Conservation (phyloP, 192 early-diverging fungal genomes). For the Entomortierella chlamydospora region DNA sequence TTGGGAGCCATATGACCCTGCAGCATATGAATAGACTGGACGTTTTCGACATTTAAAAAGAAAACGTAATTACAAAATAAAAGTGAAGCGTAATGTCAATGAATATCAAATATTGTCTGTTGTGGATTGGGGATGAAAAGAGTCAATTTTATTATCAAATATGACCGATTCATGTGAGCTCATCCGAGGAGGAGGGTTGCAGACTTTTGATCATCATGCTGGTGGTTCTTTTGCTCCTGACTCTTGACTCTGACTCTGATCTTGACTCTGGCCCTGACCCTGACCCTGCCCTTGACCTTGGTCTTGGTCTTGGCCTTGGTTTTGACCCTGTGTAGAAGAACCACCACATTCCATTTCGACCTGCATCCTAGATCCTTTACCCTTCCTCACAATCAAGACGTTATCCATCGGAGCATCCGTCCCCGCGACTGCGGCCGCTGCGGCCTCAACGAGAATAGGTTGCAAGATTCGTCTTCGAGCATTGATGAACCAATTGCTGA, state of each 20-base stretch:
- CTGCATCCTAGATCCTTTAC: conserved; percentile 55
- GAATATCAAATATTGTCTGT: no score
- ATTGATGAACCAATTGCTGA: conserved; percentile 86
- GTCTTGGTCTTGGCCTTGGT: neutral
- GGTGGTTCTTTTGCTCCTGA: neutral
- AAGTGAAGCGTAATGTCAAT: neutral
- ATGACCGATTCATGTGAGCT: no score
- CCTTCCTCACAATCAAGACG: conserved; percentile 52
- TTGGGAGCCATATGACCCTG: conserved; percentile 49
- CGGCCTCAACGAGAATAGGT: conserved; percentile 43
- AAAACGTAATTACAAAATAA: neutral
- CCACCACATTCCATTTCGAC: conserved; percentile 43
- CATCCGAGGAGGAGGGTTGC: no score
- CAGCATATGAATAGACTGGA: conserved; percentile 31
- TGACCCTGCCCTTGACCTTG: neutral
- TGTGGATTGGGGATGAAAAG: neutral
- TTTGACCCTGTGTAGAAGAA: neutral
- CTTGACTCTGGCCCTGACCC: neutral
- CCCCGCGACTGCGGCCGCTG: conserved; percentile 38
- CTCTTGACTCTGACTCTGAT: neutral
- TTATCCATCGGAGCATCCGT: conserved; percentile 48
- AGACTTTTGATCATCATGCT: neutral
- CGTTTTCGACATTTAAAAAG: neutral
- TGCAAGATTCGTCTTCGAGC: conserved; percentile 64
- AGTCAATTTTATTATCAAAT: no score